Conservation (phyloP, 306 rosid species). For the Macrotyloma uniflorum region DNA sequence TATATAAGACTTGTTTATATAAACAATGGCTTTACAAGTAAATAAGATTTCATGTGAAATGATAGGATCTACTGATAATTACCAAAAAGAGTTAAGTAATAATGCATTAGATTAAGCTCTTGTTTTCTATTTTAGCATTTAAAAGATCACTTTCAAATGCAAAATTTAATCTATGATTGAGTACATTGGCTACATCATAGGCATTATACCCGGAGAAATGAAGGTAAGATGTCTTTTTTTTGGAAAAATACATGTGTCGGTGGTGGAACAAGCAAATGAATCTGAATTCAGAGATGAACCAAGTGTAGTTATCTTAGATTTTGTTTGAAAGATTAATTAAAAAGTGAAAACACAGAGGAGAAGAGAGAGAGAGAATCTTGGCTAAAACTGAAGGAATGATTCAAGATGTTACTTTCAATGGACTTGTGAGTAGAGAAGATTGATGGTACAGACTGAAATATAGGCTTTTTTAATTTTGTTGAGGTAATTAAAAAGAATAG, state of each 20-base stretch:
- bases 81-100: too few relatives aligned
- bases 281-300: neutral
- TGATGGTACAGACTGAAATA: conserved; percentile 42
- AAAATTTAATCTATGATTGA: conserved; percentile 31
- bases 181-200: conserved; percentile 44
- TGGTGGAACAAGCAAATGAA: conserved; percentile 19
- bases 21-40: too few relatives aligned
- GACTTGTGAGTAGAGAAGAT: conserved; percentile 30
- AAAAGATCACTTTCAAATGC: conserved; percentile 24
- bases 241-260: conserved; percentile 36
- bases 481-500: conserved; percentile 7
- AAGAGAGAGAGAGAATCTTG: conserved; percentile 34
- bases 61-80: neutral
- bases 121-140: neutral
- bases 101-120: too few relatives aligned
- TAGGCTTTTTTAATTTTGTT: conserved; percentile 38
- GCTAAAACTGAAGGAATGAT: conserved; percentile 34
- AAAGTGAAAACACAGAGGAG: neutral
- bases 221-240: conserved; percentile 54
- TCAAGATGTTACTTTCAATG: conserved; percentile 37
- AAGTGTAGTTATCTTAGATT: conserved; percentile 24
- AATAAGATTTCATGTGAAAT: neutral
- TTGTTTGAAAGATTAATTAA: conserved; percentile 4
- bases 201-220: conserved; percentile 43
- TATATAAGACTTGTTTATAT: neutral